A percentile compares a stretch with the other conserved stretches of the same genome.
These are phyloP conservation scores for Apocynum venetum DNA, from an alignment of 257 asterid species.

Conservation along the genomic window DNA sequence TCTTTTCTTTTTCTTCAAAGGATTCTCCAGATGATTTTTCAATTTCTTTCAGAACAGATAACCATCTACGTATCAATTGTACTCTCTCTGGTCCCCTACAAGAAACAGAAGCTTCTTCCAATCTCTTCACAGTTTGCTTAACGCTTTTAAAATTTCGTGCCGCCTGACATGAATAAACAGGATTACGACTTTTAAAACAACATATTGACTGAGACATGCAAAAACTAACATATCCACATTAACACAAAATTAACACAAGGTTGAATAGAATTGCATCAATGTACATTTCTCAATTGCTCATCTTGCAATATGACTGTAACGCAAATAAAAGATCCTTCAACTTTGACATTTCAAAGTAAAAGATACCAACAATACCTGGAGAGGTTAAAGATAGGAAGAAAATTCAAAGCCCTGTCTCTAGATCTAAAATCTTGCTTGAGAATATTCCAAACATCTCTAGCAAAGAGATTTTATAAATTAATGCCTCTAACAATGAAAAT, in stretches of 20 bases:
- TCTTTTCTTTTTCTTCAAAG: constrained; percentile 51
- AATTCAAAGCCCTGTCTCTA: not conserved
- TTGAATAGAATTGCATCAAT: not conserved
- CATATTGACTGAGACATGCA: not conserved
- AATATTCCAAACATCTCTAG: not conserved
- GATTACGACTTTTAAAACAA: not conserved
- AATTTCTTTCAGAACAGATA: constrained; percentile 60
- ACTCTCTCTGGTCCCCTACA: constrained; percentile 87
- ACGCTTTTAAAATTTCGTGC: constrained; percentile 65
- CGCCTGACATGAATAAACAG: constrained; percentile 41
- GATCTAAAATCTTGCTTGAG: not conserved
- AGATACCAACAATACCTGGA: too few species aligned
- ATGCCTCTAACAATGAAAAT: not conserved
- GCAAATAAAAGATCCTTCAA: not conserved
- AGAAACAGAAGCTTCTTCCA: constrained; percentile 93
- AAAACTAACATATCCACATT: not conserved
- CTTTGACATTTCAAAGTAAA: not conserved
- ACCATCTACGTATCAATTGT: constrained; percentile 84
- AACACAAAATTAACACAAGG: not conserved
- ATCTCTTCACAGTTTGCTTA: constrained; percentile 87
- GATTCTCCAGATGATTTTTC: constrained; percentile 41
- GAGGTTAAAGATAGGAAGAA: not conserved
- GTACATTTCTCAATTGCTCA: not conserved
- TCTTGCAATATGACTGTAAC: not conserved
- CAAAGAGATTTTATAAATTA: not conserved